phyloP scores from a whole-genome alignment of 2,329 filamentous ascomycete genomes.

The Xylaria sp. region DNA sequence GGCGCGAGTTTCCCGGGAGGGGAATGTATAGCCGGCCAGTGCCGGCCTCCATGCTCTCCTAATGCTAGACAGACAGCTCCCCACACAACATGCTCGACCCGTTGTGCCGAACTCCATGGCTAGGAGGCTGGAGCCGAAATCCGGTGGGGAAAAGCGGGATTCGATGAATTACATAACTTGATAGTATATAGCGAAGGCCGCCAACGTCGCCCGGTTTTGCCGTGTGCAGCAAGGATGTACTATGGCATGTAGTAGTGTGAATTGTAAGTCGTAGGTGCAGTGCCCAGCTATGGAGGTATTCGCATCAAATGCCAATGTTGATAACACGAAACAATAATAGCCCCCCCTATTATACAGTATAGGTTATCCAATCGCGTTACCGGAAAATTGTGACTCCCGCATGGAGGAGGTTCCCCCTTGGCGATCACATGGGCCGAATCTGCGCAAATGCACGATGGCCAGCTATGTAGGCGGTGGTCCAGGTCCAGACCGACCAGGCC shows the following conservation, averaged over 20 bases:
- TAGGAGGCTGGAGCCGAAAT: background rate
- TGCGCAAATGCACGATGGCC: background rate
- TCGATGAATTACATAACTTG: background rate
- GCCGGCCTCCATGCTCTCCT: no score
- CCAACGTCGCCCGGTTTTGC: background rate
- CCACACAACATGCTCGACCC: background rate
- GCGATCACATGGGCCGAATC: background rate
- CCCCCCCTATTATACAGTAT: background rate
- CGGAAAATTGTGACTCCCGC: background rate
- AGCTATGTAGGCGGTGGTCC: background rate
- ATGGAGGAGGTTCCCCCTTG: background rate
- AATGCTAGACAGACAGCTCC: no score
- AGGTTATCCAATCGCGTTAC: background rate
- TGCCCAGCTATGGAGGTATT: background rate
- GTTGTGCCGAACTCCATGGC: background rate
- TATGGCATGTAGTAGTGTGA: no score
- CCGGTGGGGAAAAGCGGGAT: background rate
- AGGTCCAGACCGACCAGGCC: background rate
- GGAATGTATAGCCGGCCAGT: no score
- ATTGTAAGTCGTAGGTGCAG: no score
- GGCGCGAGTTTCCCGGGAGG: background rate
- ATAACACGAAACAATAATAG: background rate
- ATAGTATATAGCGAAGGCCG: background rate
- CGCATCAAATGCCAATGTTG: background rate
- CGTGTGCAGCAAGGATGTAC: no score